Percentiles rank a stretch among this genome's conserved stretches.
These are phyloP conservation scores for Senna siamea DNA, from an alignment of 306 rosid genomes.

Conservation along the genomic window DNA sequence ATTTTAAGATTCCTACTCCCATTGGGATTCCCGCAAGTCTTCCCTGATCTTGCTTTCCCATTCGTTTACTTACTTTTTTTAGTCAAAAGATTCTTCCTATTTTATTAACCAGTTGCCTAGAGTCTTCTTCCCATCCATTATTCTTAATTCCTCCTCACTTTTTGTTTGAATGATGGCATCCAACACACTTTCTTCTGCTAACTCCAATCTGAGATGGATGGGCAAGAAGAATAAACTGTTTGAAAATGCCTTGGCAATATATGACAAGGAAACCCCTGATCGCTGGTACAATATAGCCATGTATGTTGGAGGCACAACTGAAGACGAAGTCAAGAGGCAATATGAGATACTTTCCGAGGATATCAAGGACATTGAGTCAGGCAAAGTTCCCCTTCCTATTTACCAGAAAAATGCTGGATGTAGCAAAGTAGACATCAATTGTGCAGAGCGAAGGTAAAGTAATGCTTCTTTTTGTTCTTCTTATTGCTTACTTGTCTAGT, in stretches of 20 bases:
- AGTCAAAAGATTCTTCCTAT: constrained; percentile 36
- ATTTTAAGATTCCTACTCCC: constrained; percentile 36
- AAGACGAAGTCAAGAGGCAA: constrained; percentile 68
- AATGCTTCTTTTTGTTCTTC: constrained; percentile 5
- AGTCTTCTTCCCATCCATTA: constrained; percentile 37
- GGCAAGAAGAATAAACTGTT: constrained; percentile 59
- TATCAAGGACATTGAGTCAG: constrained; percentile 67
- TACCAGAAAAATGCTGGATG: constrained; percentile 41
- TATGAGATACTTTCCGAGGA: constrained; percentile 63
- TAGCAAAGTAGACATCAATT: constrained; percentile 35
- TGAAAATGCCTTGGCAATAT: constrained; percentile 72
- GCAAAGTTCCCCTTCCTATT: constrained; percentile 62
- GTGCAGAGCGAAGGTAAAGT: constrained; percentile 50
- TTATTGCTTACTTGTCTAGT: constrained; percentile 5
- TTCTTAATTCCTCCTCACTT: constrained; percentile 6
- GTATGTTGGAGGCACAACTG: constrained; percentile 65
- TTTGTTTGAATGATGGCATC: constrained; percentile 63
- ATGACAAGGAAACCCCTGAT: constrained; percentile 61
- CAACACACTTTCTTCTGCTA: constrained; percentile 36
- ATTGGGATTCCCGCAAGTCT: constrained; percentile 28
- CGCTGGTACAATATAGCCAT: constrained; percentile 69
- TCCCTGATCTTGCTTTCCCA: constrained; percentile 19
- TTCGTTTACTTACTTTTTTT: constrained; percentile 29
- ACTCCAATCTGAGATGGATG: constrained; percentile 53
- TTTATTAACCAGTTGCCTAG: constrained; percentile 33